These are phyloP conservation scores for Suillus bovinus DNA, from an alignment of 768 basidiomycete genomes.

Conservation along the genomic window DNA sequence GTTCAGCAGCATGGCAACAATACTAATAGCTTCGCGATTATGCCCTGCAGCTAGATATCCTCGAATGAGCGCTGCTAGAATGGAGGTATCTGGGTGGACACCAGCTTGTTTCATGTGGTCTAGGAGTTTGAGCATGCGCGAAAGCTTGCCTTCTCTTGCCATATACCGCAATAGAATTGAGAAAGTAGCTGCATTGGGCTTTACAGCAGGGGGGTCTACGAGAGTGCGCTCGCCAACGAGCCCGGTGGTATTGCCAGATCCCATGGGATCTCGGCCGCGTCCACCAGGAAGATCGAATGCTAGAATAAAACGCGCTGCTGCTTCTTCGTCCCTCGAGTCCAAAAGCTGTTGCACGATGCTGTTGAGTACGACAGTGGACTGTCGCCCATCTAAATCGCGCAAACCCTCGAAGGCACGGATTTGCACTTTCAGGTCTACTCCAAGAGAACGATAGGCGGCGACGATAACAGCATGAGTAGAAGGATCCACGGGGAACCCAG, in stretches of 20 bases:
- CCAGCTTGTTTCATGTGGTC: conserved; percentile 45
- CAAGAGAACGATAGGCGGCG: conserved; percentile 58
- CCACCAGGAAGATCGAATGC: conserved; percentile 39
- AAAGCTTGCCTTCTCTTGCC: conserved; percentile 43
- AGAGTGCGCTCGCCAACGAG: conserved; percentile 29
- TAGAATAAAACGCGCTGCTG: conserved; percentile 48
- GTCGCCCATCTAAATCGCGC: conserved; percentile 36
- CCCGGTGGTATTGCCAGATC: conserved; percentile 25
- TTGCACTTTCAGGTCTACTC: conserved; percentile 56
- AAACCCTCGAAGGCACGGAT: conserved; percentile 50
- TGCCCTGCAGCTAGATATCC: conserved; percentile 51
- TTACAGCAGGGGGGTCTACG: conserved; percentile 19
- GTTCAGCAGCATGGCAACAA: conserved; percentile 51
- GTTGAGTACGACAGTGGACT: conserved; percentile 64
- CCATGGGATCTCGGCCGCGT: conserved; percentile 16
- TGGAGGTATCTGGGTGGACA: conserved; percentile 45
- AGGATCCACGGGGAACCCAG: conserved; percentile 53
- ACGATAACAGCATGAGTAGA: conserved; percentile 63
- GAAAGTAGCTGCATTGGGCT: conserved; percentile 61
- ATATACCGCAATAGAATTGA: conserved; percentile 61
- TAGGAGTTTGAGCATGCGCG: conserved; percentile 47
- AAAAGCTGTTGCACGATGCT: conserved; percentile 63
- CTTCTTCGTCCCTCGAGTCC: conserved; percentile 50
- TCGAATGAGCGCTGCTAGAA: conserved; percentile 55
- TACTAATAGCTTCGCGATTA: conserved; percentile 49